Evolutionary conservation across 2,329 filamentous ascomycete species (phyloP).

Genomic region (Basipetospora sp.): DNA sequence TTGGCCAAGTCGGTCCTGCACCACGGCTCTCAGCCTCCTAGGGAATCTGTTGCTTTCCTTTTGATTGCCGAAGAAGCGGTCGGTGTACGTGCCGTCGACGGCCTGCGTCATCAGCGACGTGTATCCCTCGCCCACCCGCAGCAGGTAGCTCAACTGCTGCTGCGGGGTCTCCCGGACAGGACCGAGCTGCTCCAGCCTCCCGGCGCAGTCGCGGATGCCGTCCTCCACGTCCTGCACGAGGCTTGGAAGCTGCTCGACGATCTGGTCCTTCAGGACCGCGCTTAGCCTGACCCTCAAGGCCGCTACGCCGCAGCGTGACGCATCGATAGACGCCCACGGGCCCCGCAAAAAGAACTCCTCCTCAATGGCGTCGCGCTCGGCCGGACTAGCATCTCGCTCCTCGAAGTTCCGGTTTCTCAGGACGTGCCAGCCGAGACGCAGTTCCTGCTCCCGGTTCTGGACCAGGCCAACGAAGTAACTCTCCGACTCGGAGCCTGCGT

Average conservation of each 20-base stretch:
- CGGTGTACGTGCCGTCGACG: slow-evolving; percentile 35
- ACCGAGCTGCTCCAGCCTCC: slow-evolving; percentile 8
- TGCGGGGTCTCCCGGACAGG: slow-evolving; percentile 8
- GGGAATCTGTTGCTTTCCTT: slow-evolving; percentile 17
- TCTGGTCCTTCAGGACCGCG: slow-evolving; percentile 14
- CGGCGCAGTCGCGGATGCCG: slow-evolving; percentile 5
- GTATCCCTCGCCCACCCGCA: slow-evolving; percentile 29
- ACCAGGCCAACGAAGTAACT: slow-evolving; percentile 25
- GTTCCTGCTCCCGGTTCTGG: slow-evolving; percentile 29
- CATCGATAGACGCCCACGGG: slow-evolving; percentile 22
- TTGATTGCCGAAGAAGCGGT: slow-evolving; percentile 33
- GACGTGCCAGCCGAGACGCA: slow-evolving; percentile 39
- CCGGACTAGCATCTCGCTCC: slow-evolving; percentile 14
- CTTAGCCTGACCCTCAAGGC: slow-evolving; percentile 9
- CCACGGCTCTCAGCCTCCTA: slow-evolving; percentile 13
- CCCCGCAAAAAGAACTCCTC: slow-evolving; percentile 26
- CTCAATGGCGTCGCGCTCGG: slow-evolving; percentile 25
- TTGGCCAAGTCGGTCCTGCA: slow-evolving; percentile 13
- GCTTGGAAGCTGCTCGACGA: slow-evolving; percentile 16
- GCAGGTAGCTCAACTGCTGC: slow-evolving; percentile 31
- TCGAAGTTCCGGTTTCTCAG: slow-evolving; percentile 31
- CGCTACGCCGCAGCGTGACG: slow-evolving; percentile 11
- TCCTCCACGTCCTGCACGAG: slow-evolving; percentile 13
- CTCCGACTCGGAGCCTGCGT: slow-evolving; percentile 24
- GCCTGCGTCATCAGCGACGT: slow-evolving; percentile 29